These are phyloP conservation scores for Carex parvula DNA, from an alignment of 176 grass and related monocot species.

Conservation along the genomic window DNA sequence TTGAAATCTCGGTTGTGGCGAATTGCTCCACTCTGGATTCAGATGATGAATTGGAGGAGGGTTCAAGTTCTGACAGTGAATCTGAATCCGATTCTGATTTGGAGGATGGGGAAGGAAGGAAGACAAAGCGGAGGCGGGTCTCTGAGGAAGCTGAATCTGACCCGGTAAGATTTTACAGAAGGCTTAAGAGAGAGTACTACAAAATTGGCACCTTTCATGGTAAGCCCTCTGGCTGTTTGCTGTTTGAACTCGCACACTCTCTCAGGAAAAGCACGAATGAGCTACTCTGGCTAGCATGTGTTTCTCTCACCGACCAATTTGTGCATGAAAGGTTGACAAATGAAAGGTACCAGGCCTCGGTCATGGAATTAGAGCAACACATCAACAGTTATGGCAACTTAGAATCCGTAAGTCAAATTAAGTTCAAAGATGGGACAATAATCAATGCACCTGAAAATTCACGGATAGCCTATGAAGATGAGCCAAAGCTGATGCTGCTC, in stretches of 20 bases:
- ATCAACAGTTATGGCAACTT: conserved; percentile 74
- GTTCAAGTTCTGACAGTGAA: conserved; percentile 25
- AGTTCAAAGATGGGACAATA: conserved; percentile 80
- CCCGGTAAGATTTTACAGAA: conserved; percentile 53
- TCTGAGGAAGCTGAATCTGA: conserved; percentile 38
- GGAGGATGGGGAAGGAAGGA: conserved; percentile 38
- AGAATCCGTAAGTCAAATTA: conserved; percentile 44
- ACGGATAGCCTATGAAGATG: conserved; percentile 86
- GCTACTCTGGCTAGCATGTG: conserved; percentile 81
- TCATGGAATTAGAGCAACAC: conserved; percentile 94
- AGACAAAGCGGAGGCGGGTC: conserved; percentile 28
- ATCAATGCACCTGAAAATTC: conserved; percentile 71
- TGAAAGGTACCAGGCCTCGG: conserved; percentile 71
- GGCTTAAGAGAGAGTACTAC: conserved; percentile 72
- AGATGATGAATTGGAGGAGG: conserved; percentile 30
- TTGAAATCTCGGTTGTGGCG: conserved; percentile 64
- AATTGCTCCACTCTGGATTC: conserved; percentile 63
- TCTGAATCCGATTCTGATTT: conserved; percentile 40
- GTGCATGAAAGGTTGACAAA: conserved; percentile 87
- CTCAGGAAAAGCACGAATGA: conserved; percentile 80
- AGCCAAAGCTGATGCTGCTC: conserved; percentile 73
- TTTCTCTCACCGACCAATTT: conserved; percentile 84
- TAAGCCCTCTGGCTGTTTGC: conserved; percentile 77
- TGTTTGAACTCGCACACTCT: conserved; percentile 78
- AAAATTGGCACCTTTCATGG: conserved; percentile 81